Percentiles rank a stretch among this genome's conserved stretches.
Conservation (phyloP, 2,329 filamentous ascomycete genomes). For the Curvularia hawaiiensis region DNA sequence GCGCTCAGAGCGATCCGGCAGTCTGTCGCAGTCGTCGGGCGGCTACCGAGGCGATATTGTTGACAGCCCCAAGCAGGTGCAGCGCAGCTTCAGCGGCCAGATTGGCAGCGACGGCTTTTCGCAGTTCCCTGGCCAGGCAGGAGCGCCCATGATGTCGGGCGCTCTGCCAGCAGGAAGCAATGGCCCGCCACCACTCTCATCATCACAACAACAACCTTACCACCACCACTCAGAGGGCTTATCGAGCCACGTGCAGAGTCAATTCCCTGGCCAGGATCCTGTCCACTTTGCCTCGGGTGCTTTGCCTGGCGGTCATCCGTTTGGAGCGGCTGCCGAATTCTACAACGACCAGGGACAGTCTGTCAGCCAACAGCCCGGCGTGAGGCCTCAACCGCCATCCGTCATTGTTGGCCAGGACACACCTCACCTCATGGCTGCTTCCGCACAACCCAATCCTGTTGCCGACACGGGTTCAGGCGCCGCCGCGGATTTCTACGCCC, state of each 20-base stretch:
- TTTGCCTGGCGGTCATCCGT: slow-evolving; percentile 48
- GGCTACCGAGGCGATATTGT: slow-evolving; percentile 41
- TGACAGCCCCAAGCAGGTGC: slow-evolving; percentile 32
- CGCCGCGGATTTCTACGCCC: slow-evolving; percentile 63
- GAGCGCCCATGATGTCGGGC: slow-evolving; percentile 43
- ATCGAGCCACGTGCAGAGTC: slow-evolving; percentile 58
- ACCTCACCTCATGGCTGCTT: slow-evolving; percentile 62
- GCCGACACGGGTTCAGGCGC: slow-evolving; percentile 64
- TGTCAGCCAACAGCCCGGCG: slow-evolving; percentile 64
- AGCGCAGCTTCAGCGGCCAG: slow-evolving; percentile 38
- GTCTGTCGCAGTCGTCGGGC: slow-evolving; percentile 33
- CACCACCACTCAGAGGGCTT: slow-evolving; percentile 25
- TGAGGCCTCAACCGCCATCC: slow-evolving; percentile 58
- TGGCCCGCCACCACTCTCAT: background rate
- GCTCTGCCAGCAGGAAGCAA: slow-evolving; percentile 37
- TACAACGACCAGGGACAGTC: slow-evolving; percentile 67
- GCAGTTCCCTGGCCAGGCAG: slow-evolving; percentile 43
- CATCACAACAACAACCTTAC: slow-evolving; percentile 7
- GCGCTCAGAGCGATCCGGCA: slow-evolving; percentile 37
- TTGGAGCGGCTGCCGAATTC: slow-evolving; percentile 64
- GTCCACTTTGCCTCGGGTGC: slow-evolving; percentile 52
- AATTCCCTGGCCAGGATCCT: slow-evolving; percentile 65
- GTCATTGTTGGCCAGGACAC: slow-evolving; percentile 60
- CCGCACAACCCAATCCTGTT: slow-evolving; percentile 57
- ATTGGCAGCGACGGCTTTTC: slow-evolving; percentile 40